Conservation (phyloP, 2,329 filamentous ascomycete genomes). For the Cytospora piceae region DNA sequence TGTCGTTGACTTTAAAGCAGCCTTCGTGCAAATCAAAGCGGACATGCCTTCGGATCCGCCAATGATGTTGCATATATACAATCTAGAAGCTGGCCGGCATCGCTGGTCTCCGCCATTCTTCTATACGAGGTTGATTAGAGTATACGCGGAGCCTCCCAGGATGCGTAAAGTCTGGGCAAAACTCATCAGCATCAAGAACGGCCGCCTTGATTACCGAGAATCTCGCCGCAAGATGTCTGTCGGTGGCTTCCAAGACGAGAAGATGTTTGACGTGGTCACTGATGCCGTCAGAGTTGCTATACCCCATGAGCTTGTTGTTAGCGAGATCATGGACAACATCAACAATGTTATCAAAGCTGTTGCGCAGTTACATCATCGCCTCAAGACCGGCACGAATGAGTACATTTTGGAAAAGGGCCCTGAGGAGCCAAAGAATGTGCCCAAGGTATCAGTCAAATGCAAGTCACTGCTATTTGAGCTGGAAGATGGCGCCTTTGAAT, state of each 20-base stretch:
- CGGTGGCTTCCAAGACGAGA: constrained; percentile 69
- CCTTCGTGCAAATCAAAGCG: constrained; percentile 84
- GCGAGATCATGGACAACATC: constrained; percentile 91
- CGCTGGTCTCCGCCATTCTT: constrained; percentile 86
- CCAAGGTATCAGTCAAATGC: constrained; percentile 80
- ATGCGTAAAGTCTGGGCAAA: constrained; percentile 85
- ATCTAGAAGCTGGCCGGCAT: constrained; percentile 80
- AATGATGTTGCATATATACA: constrained; percentile 87
- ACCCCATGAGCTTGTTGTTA: constrained; percentile 87
- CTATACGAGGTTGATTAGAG: constrained; percentile 73
- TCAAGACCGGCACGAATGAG: constrained; percentile 83
- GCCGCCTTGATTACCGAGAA: constrained; percentile 80
- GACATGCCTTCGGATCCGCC: constrained; percentile 87
- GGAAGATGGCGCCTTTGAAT: constrained; percentile 96
- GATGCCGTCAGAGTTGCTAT: constrained; percentile 88
- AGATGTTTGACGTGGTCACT: constrained; percentile 78
- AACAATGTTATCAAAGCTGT: constrained; percentile 86
- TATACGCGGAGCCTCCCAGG: constrained; percentile 86
- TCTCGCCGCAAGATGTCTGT: constrained; percentile 68
- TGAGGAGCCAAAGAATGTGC: constrained; percentile 83
- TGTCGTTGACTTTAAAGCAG: constrained; percentile 79
- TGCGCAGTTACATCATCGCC: constrained; percentile 90
- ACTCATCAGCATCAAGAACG: constrained; percentile 79
- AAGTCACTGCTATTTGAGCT: constrained; percentile 87
- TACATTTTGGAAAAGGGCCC: constrained; percentile 86